A percentile compares a stretch with the other conserved stretches of the same genome.
Evolutionary conservation across 2,329 filamentous ascomycete genomes (phyloP).

Genomic region (Hymenoscyphus infarciens): DNA sequence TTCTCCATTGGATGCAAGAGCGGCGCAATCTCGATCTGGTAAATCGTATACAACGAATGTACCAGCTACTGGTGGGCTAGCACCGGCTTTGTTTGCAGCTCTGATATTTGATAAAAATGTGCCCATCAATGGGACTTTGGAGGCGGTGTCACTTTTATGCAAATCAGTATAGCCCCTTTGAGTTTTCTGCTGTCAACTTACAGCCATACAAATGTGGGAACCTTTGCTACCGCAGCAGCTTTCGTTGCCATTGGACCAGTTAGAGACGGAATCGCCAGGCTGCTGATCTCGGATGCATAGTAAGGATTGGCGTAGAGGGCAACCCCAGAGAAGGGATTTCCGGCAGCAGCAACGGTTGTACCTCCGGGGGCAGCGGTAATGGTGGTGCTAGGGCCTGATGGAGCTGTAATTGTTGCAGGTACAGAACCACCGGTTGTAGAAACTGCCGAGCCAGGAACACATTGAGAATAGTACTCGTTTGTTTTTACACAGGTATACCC

Average conservation of each 20-base stretch:
- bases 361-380: constrained; percentile 16
- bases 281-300: constrained; percentile 50
- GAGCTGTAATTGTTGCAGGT: constrained; percentile 22
- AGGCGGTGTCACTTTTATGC: constrained; percentile 39
- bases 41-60: constrained; percentile 61
- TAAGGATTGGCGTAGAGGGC: constrained; percentile 50
- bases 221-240: constrained; percentile 45
- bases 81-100: constrained; percentile 45
- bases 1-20: constrained; percentile 61
- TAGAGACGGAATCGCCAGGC: constrained; percentile 58
- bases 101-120: constrained; percentile 46
- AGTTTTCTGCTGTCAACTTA: constrained; percentile 34
- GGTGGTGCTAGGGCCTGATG: constrained; percentile 16
- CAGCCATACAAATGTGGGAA: constrained; percentile 52
- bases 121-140: constrained; percentile 47
- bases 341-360: constrained; percentile 40
- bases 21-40: constrained; percentile 61
- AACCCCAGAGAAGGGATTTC: constrained; percentile 50
- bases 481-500: constrained; percentile 28
- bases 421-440: background rate
- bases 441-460: constrained; percentile 21
- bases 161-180: no score
- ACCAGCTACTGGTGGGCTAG: constrained; percentile 43
- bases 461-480: constrained; percentile 33
- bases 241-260: constrained; percentile 51